These are phyloP conservation scores for Plantago elongata DNA, from an alignment of 257 asterid species.

Conservation along the genomic window DNA sequence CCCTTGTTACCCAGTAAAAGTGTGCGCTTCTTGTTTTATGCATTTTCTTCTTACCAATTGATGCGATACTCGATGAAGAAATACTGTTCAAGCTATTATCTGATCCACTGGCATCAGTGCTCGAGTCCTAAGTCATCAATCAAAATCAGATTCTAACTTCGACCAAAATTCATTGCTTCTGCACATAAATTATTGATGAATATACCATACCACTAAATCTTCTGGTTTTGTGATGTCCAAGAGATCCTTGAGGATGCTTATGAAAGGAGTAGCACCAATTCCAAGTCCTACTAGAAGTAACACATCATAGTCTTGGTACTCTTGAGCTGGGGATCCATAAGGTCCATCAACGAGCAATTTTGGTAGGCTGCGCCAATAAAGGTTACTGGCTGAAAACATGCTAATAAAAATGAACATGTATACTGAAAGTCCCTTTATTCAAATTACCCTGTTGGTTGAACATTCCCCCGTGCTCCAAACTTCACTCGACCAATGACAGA, in stretches of 20 bases:
- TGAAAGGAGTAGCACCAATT: constrained; percentile 92
- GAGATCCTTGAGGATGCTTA: constrained; percentile 83
- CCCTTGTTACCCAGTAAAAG: constrained; percentile 95
- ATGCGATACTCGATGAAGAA: constrained; percentile 46
- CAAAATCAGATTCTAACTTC: neutral
- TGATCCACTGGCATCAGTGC: constrained; percentile 64
- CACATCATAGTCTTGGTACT: constrained; percentile 75
- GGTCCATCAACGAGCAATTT: constrained; percentile 86
- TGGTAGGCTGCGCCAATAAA: constrained; percentile 49
- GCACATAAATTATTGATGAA: neutral
- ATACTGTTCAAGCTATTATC: constrained; percentile 77
- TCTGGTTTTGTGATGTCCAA: constrained; percentile 63
- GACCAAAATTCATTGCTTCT: neutral
- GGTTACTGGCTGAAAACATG: constrained; percentile 9
- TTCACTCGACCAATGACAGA: constrained; percentile 7
- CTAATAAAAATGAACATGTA: constrained; percentile 1
- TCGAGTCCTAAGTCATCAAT: constrained; percentile 46
- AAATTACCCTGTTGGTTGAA: constrained; percentile 58
- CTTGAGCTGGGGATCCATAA: constrained; percentile 94
- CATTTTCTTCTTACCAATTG: constrained; percentile 48
- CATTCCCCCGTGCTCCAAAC: constrained; percentile 23
- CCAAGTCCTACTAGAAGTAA: constrained; percentile 92
- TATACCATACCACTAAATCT: constrained; percentile 44
- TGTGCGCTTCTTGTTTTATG: constrained; percentile 61
- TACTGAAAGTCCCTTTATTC: constrained; percentile 2